Conservation (phyloP, 306 rosid genomes). For the Rosa lucieae region DNA sequence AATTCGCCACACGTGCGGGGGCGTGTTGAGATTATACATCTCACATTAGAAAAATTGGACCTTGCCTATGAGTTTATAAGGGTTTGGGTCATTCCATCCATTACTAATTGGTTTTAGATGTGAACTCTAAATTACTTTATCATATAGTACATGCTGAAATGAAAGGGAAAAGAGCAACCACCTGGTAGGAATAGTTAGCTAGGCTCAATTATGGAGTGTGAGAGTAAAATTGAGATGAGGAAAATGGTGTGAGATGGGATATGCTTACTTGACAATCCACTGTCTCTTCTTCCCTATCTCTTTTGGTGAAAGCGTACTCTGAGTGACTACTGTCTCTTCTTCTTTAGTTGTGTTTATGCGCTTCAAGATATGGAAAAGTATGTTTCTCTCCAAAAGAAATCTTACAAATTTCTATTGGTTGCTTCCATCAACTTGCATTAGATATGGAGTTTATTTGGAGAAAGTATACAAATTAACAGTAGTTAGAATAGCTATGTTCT, state of each 20-base stretch:
- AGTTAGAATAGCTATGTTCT: neutral
- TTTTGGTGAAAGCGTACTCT: neutral
- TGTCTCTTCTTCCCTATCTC: conserved; percentile 29
- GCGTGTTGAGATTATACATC: too few species aligned
- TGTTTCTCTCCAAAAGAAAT: neutral
- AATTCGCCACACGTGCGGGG: too few species aligned
- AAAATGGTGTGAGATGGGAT: conserved; percentile 33
- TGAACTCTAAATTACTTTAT: too few species aligned
- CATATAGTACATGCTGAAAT: neutral
- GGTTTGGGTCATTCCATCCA: too few species aligned
- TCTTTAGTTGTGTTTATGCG: conserved; percentile 44
- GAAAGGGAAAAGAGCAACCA: neutral
- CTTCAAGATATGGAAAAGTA: conserved; percentile 26
- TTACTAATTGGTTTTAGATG: too few species aligned
- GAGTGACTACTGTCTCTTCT: conserved; percentile 7
- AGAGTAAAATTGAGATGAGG: conserved; percentile 17
- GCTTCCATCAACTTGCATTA: conserved; percentile 10
- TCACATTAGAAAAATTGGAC: too few species aligned
- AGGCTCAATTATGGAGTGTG: conserved; percentile 11
- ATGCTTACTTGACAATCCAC: conserved; percentile 55
- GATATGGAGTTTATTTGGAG: neutral
- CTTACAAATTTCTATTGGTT: neutral
- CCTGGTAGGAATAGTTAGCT: neutral
- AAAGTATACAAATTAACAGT: neutral
- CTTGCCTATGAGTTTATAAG: too few species aligned